phyloP scores from a whole-genome alignment of 768 basidiomycete species.

The Zangia roseola region DNA sequence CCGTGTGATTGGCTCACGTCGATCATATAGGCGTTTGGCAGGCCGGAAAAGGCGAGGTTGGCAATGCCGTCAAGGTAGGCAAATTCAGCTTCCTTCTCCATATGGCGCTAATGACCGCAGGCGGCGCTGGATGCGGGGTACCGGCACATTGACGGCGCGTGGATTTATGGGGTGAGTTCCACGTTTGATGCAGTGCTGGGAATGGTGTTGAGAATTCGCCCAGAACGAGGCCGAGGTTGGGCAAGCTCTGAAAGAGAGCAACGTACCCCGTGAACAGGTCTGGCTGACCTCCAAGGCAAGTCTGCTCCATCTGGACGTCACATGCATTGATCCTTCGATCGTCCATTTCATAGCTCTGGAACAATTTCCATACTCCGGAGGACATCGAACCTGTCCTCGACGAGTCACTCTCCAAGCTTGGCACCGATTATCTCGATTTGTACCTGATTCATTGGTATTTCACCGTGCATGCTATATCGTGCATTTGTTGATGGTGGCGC shows the following conservation, averaged over 20 bases:
- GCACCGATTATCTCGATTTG: conserved; percentile 72
- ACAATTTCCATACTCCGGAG: conserved; percentile 70
- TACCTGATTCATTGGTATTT: conserved; percentile 78
- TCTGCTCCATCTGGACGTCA: not conserved
- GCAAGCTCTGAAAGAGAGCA: conserved; percentile 54
- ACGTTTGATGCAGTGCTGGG: not conserved
- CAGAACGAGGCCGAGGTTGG: conserved; percentile 75
- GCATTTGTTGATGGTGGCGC: not conserved
- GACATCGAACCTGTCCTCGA: conserved; percentile 68
- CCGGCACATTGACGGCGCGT: conserved; percentile 72
- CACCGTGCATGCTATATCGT: not conserved
- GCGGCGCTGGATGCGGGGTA: conserved; percentile 63
- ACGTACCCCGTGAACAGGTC: conserved; percentile 58
- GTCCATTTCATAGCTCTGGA: conserved; percentile 62
- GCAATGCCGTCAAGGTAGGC: conserved; percentile 59
- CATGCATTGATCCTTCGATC: not conserved
- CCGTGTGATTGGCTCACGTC: conserved; percentile 1
- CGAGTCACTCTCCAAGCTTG: conserved; percentile 59
- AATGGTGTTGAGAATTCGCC: conserved; percentile 4
- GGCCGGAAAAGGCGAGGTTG: conserved; percentile 56
- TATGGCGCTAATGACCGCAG: conserved; percentile 25
- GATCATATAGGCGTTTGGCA: conserved; percentile 57
- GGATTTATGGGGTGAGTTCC: conserved; percentile 56
- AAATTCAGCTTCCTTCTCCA: no score
- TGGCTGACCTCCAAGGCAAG: conserved; percentile 64